phyloP scores from a whole-genome alignment of 179 eudicot species.

The Beta lomatogona region DNA sequence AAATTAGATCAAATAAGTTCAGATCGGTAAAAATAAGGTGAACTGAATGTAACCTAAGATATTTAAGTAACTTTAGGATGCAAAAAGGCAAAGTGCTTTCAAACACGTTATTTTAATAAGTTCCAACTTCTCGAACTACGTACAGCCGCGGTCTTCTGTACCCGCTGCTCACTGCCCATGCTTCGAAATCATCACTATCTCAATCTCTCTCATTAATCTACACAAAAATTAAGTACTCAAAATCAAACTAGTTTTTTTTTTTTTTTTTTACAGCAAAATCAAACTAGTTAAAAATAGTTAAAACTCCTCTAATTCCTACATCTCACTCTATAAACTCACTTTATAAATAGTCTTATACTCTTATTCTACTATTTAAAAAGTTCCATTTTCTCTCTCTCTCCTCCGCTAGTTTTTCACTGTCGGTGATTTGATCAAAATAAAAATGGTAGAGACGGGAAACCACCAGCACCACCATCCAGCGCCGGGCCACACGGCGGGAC shows the following conservation, averaged over 20 bases:
- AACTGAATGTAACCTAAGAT: too few relatives aligned
- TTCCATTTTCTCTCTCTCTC: too few relatives aligned
- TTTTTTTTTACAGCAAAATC: too few relatives aligned
- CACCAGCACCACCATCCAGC: slow-evolving; percentile 28
- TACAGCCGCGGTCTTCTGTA: not conserved
- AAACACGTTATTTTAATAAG: too few relatives aligned
- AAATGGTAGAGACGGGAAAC: not conserved
- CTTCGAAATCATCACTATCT: not conserved
- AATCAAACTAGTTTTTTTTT: not conserved
- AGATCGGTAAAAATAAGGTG: too few relatives aligned
- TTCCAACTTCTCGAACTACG: slow-evolving; percentile 7
- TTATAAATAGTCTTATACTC: too few relatives aligned
- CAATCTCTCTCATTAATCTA: not conserved
- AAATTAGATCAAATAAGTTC: too few relatives aligned
- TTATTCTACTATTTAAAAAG: too few relatives aligned
- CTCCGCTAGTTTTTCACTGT: not conserved
- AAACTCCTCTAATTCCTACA: not conserved
- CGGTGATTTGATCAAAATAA: not conserved
- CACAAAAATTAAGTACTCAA: not conserved
- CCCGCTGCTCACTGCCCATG: not conserved
- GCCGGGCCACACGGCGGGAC: slow-evolving; percentile 36
- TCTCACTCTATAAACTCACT: too few relatives aligned
- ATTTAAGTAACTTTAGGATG: too few relatives aligned
- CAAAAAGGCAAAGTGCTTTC: too few relatives aligned
- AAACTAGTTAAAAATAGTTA: not conserved